phyloP scores from a whole-genome alignment of 768 basidiomycete species.

The Dentipellis sp. region DNA sequence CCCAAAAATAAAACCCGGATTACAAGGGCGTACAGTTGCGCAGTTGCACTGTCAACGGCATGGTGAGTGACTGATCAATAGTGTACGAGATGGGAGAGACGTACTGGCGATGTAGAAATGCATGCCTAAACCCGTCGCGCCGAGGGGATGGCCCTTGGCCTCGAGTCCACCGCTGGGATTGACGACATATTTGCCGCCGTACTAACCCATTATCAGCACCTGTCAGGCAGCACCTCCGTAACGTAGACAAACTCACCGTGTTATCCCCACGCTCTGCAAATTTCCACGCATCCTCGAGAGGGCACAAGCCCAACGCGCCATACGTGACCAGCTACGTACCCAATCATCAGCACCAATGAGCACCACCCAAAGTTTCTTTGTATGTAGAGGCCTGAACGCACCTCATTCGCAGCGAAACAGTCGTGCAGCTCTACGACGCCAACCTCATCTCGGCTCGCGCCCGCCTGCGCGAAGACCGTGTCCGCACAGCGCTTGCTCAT shows the following conservation, averaged over 20 bases:
- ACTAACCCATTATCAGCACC: constrained; percentile 28
- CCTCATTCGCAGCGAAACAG: constrained; percentile 80
- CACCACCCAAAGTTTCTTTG: neutral
- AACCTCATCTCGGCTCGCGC: constrained; percentile 58
- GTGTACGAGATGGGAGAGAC: constrained; percentile 15
- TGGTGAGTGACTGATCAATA: neutral
- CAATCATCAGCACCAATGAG: neutral
- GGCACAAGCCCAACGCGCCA: constrained; percentile 68
- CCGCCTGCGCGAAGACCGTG: constrained; percentile 61
- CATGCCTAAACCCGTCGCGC: constrained; percentile 79
- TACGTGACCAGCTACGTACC: constrained; percentile 62
- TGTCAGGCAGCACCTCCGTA: neutral
- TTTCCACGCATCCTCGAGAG: constrained; percentile 56
- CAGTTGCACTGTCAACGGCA: constrained; percentile 50
- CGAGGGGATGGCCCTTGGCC: constrained; percentile 83
- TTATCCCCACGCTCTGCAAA: constrained; percentile 71
- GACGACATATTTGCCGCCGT: constrained; percentile 77
- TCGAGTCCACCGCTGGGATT: constrained; percentile 83
- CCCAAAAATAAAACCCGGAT: neutral
- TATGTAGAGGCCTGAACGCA: constrained; percentile 16
- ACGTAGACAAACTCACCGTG: constrained; percentile 40
- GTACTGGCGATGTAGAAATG: constrained; percentile 78
- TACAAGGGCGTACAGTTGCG: constrained; percentile 56
- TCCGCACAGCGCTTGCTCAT: constrained; percentile 69
- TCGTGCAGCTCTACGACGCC: constrained; percentile 85